phyloP scores from a whole-genome alignment of 2,329 filamentous ascomycete species.

The Colletotrichum limetticola region DNA sequence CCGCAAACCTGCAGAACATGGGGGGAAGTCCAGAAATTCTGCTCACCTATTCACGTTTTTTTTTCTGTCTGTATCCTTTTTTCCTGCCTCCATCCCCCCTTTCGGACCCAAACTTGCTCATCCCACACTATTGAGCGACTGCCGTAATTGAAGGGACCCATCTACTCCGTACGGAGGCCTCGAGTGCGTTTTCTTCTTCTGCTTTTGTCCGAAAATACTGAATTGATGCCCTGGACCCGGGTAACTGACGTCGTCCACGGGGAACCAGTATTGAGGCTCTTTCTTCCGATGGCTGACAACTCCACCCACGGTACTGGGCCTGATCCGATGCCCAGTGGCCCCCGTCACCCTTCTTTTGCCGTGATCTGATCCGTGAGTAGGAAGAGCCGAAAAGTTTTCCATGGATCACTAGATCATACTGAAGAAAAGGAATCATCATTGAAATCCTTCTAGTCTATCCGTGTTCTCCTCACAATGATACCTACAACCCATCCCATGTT shows the following conservation, averaged over 20 bases:
- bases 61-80: neutral
- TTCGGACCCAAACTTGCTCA: neutral
- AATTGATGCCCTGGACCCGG: neutral
- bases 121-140: neutral
- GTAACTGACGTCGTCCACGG: neutral
- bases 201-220: neutral
- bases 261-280: slow-evolving; percentile 3
- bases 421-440: neutral
- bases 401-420: too few species aligned
- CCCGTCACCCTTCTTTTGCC: neutral
- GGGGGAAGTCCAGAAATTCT: neutral
- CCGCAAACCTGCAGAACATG: neutral
- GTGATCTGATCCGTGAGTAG: neutral
- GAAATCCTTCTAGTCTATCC: neutral
- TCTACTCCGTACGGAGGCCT: neutral
- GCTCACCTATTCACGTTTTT: neutral
- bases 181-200: neutral
- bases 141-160: neutral
- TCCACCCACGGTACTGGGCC: slow-evolving; percentile 24
- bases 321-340: slow-evolving; percentile 2
- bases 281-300: neutral
- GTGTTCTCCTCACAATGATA: neutral
- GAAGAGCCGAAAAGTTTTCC: neutral
- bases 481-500: neutral
- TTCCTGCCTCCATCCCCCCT: neutral